A percentile compares a stretch with the other conserved stretches of the same genome.
Evolutionary conservation across 1,139 yeast species (phyloP).

Genomic region (Scheffersomyces illinoinensis): DNA sequence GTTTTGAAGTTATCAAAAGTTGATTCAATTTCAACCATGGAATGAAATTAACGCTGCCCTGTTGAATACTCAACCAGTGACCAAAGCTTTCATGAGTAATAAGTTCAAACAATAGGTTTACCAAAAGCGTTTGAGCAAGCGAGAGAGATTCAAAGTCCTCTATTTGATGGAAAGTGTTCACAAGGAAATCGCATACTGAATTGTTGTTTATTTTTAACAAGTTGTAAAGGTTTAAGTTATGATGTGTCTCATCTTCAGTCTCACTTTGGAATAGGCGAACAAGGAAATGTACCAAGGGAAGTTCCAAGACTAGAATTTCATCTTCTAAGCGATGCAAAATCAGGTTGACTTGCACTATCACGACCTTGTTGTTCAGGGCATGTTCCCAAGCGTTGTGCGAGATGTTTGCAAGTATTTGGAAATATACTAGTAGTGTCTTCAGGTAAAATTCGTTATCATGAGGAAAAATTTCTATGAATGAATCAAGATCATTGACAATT

Average conservation of each 20-base stretch:
- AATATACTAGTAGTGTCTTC: slow-evolving; percentile 9
- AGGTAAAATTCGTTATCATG: slow-evolving; percentile 5
- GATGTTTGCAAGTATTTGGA: slow-evolving; percentile 13
- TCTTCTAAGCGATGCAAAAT: not conserved
- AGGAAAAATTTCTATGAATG: slow-evolving; percentile 1
- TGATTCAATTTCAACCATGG: slow-evolving; percentile 34
- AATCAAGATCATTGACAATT: slow-evolving; percentile 3
- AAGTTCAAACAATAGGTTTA: slow-evolving; percentile 7
- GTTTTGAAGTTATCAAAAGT: slow-evolving; percentile 47
- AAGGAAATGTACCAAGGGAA: slow-evolving; percentile 6
- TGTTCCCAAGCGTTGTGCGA: slow-evolving; percentile 1
- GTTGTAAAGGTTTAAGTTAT: slow-evolving; percentile 8
- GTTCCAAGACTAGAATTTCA: not conserved
- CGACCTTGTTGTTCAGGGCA: not conserved
- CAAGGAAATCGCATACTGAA: slow-evolving; percentile 6
- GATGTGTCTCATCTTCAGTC: slow-evolving; percentile 8
- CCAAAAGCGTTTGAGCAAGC: slow-evolving; percentile 2
- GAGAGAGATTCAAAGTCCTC: slow-evolving; percentile 7
- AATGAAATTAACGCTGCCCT: slow-evolving; percentile 1
- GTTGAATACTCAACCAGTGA: slow-evolving; percentile 8
- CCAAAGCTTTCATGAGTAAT: slow-evolving; percentile 18
- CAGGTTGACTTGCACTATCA: not conserved
- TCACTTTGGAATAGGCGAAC: slow-evolving; percentile 2
- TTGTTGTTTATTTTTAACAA: slow-evolving; percentile 5
- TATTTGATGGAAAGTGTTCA: slow-evolving; percentile 6